A percentile compares a stretch with the other conserved stretches of the same genome.
Conservation (phyloP, 2,329 filamentous ascomycete genomes). For the Pochonia chlamydosporia region DNA sequence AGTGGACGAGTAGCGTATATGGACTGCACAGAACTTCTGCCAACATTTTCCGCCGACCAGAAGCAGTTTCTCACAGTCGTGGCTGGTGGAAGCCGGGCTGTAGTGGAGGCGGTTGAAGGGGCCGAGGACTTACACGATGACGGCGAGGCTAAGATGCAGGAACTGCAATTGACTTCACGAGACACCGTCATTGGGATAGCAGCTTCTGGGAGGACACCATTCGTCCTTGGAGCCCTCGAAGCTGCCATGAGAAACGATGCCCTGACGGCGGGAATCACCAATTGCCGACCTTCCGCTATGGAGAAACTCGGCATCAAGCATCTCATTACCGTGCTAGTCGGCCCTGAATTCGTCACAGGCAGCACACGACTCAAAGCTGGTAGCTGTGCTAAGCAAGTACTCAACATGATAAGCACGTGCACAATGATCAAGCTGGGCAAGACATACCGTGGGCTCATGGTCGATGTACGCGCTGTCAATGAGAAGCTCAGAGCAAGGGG, state of each 20-base stretch:
- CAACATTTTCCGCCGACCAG: constrained; percentile 32
- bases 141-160: constrained; percentile 17
- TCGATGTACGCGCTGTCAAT: background rate
- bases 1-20: constrained; percentile 34
- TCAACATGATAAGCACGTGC: constrained; percentile 35
- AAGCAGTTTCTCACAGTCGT: constrained; percentile 34
- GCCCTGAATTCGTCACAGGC: constrained; percentile 36
- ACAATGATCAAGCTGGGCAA: constrained; percentile 34
- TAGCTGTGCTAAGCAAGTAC: constrained; percentile 35
- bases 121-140: constrained; percentile 26
- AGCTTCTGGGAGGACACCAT: constrained; percentile 35
- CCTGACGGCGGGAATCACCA: constrained; percentile 30
- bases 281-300: constrained; percentile 22
- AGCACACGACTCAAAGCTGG: constrained; percentile 39
- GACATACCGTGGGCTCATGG: constrained; percentile 34
- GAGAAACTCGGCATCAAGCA: constrained; percentile 11
- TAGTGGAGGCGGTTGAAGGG: constrained; percentile 33
- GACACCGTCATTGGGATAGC: constrained; percentile 36
- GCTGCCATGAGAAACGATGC: constrained; percentile 28
- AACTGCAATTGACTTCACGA: constrained; percentile 29
- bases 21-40: constrained; percentile 28
- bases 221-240: constrained; percentile 25
- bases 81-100: constrained; percentile 33
- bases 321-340: constrained; percentile 30
- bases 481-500: constrained; percentile 12